Conservation (phyloP, 306 rosid species). For the Prunus fruticosa region DNA sequence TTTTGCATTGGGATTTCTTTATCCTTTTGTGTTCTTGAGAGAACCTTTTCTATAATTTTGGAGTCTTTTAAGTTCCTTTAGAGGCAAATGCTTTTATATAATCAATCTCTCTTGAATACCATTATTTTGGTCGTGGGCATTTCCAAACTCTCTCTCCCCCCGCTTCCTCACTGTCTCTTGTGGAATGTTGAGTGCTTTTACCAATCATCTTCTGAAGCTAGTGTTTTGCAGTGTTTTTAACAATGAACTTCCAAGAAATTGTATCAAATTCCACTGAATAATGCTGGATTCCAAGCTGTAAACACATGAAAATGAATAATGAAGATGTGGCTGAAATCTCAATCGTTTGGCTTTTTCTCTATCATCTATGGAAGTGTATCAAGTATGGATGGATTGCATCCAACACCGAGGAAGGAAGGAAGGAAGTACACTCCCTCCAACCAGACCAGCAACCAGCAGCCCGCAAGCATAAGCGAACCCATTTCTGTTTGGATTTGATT, state of each 20-base stretch:
- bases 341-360: not conserved
- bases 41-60: slow-evolving; percentile 11
- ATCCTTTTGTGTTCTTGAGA: slow-evolving; percentile 11
- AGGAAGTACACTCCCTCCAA: too few relatives aligned
- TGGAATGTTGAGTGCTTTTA: slow-evolving; percentile 1
- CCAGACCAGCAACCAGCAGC: too few relatives aligned
- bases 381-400: not conserved
- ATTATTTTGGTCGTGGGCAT: not conserved
- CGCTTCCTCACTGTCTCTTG: not conserved
- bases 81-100: slow-evolving; percentile 15
- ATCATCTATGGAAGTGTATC: not conserved
- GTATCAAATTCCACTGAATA: not conserved
- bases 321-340: not conserved
- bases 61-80: slow-evolving; percentile 18
- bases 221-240: not conserved
- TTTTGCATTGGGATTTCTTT: slow-evolving; percentile 14
- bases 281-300: too few relatives aligned
- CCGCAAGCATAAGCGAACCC: too few relatives aligned
- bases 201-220: not conserved
- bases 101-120: not conserved
- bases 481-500: too few relatives aligned
- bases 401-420: too few relatives aligned
- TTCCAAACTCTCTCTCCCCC: not conserved
- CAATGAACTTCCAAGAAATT: not conserved
- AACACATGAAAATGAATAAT: too few relatives aligned